phyloP scores from a whole-genome alignment of 306 rosid genomes.

The Gastrolobium bilobum region DNA sequence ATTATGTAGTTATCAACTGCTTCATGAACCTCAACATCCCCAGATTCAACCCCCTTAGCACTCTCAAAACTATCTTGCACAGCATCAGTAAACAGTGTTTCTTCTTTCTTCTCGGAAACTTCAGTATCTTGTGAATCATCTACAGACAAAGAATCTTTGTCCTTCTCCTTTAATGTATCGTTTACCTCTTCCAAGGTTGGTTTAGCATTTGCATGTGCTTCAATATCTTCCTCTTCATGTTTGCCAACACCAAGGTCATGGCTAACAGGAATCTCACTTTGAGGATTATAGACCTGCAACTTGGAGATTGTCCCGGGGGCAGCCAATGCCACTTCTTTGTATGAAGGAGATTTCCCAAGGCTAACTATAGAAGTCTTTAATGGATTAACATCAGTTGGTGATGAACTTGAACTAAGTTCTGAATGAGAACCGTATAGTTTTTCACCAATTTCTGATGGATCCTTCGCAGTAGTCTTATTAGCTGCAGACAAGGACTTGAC shows the following conservation, averaged over 20 bases:
- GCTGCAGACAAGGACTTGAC: slow-evolving; percentile 76
- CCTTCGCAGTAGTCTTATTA: slow-evolving; percentile 50
- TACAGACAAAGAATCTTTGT: slow-evolving; percentile 40
- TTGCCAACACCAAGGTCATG: slow-evolving; percentile 50
- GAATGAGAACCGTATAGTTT: slow-evolving; percentile 49
- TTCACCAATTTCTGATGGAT: slow-evolving; percentile 52
- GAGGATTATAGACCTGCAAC: slow-evolving; percentile 68
- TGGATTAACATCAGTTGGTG: slow-evolving; percentile 55
- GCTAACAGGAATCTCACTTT: slow-evolving; percentile 50
- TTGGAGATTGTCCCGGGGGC: slow-evolving; percentile 85
- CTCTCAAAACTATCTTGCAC: slow-evolving; percentile 58
- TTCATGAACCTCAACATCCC: slow-evolving; percentile 53
- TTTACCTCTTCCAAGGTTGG: slow-evolving; percentile 48
- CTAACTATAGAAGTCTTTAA: slow-evolving; percentile 62
- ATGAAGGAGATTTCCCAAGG: slow-evolving; percentile 89
- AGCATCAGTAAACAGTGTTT: slow-evolving; percentile 42
- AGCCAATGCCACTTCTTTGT: slow-evolving; percentile 92
- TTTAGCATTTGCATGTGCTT: slow-evolving; percentile 53
- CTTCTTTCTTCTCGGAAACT: slow-evolving; percentile 59
- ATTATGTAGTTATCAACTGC: slow-evolving; percentile 51
- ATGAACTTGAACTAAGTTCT: slow-evolving; percentile 55
- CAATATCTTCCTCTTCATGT: slow-evolving; percentile 57
- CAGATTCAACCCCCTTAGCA: slow-evolving; percentile 52
- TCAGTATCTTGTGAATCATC: slow-evolving; percentile 52
- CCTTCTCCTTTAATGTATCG: slow-evolving; percentile 49